Percentiles rank a stretch among this genome's conserved stretches.
Evolutionary conservation across 1,139 yeast genomes (phyloP).

Genomic region (Lizanozyma gosingica): DNA sequence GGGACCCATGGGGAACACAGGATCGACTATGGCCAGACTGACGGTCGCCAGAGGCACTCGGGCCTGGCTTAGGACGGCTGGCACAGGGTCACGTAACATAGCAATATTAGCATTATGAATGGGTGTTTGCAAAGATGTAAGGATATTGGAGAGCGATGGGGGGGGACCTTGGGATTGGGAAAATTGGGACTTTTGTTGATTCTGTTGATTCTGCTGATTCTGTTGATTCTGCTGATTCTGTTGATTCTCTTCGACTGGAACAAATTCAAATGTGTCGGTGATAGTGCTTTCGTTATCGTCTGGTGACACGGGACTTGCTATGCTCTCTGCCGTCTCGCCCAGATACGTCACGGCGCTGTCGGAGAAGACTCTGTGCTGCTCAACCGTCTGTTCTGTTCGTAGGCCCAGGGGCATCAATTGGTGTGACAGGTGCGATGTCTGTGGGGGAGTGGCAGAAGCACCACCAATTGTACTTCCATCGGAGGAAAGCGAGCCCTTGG

Average conservation of each 20-base stretch:
- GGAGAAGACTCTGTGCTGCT: too few relatives aligned
- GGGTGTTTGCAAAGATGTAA: not conserved
- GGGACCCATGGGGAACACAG: not conserved
- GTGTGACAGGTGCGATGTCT: not conserved
- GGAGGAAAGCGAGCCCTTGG: conserved; percentile 1
- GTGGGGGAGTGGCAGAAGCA: not conserved
- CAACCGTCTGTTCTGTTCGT: not conserved
- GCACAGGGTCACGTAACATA: too few relatives aligned
- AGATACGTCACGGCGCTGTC: not conserved
- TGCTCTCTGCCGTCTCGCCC: not conserved
- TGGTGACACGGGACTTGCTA: not conserved
- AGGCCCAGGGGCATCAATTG: not conserved
- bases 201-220: too few relatives aligned
- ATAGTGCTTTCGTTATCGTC: not conserved
- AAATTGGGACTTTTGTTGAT: too few relatives aligned
- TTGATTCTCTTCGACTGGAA: too few relatives aligned
- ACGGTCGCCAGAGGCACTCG: too few relatives aligned
- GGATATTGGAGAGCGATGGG: not conserved
- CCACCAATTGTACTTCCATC: conserved; percentile 7
- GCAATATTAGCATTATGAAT: too few relatives aligned
- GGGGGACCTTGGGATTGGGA: not conserved
- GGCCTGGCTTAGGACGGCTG: too few relatives aligned
- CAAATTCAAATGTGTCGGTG: not conserved
- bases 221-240: too few relatives aligned
- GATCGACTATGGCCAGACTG: not conserved